Evolutionary conservation across 2,329 filamentous ascomycete genomes (phyloP).

Genomic region (Colletotrichum ledebouriae): DNA sequence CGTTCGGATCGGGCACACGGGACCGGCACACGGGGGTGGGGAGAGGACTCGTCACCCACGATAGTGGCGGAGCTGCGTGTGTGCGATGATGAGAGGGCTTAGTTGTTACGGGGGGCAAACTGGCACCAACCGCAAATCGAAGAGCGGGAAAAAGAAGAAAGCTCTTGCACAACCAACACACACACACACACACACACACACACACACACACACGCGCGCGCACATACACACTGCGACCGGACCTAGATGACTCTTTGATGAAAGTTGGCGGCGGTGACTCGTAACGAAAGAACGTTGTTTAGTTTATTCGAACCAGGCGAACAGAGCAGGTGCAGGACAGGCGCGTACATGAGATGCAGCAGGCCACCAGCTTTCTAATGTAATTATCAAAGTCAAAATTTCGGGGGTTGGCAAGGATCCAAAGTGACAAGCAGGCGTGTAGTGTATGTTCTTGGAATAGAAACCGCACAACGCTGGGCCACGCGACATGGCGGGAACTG

Average conservation of each 20-base stretch:
- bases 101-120: constrained; percentile 20
- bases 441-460: constrained; percentile 35
- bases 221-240: neutral
- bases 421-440: too few relatives aligned
- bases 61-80: constrained; percentile 39
- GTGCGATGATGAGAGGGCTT: constrained; percentile 32
- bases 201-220: neutral
- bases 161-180: neutral
- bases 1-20: constrained; percentile 21
- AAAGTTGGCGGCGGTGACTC: constrained; percentile 13
- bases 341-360: constrained; percentile 27
- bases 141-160: constrained; percentile 25
- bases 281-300: neutral
- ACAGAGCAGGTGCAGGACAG: constrained; percentile 15
- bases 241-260: neutral
- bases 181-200: neutral
- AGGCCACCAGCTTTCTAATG: constrained; percentile 21
- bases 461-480: constrained; percentile 28
- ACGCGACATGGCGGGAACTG: constrained; percentile 36
- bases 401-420: too few relatives aligned
- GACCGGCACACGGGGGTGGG: constrained; percentile 35
- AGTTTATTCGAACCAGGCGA: neutral
- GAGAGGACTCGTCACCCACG: constrained; percentile 40
- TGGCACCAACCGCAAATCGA: constrained; percentile 28
- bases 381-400: constrained; percentile 35